Evolutionary conservation across 345 rosid species (phyloP).

Genomic region (Arabidopsis suecica): DNA sequence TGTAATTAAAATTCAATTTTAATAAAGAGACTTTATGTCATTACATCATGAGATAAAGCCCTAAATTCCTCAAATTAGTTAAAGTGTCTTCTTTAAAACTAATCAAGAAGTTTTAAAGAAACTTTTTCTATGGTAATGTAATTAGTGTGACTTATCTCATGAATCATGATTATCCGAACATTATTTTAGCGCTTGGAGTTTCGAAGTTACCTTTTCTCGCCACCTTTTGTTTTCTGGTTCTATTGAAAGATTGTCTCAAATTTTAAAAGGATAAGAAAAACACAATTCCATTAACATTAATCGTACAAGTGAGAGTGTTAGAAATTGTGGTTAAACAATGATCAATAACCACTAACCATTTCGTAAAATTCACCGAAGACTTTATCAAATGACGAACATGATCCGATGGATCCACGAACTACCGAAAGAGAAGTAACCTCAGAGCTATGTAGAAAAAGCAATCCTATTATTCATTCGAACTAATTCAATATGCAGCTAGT

Average conservation of each 20-base stretch:
- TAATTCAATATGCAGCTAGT: neutral
- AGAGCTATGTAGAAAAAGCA: neutral
- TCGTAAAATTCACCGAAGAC: neutral
- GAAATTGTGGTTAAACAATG: neutral
- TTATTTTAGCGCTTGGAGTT: conserved; percentile 10
- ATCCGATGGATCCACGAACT: neutral
- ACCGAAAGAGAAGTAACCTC: neutral
- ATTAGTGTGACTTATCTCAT: conserved; percentile 34
- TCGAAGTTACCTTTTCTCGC: neutral
- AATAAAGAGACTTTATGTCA: conserved; percentile 41
- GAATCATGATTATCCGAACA: conserved; percentile 23
- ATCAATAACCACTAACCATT: conserved; percentile 2
- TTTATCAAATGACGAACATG: neutral
- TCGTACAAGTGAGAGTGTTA: neutral
- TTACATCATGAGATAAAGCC: conserved; percentile 48
- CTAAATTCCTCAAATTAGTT: conserved; percentile 48
- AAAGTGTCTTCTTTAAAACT: conserved; percentile 37
- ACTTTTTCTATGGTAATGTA: conserved; percentile 32
- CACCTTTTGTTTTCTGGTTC: conserved; percentile 7
- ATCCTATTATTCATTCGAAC: neutral
- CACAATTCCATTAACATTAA: neutral
- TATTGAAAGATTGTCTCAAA: neutral
- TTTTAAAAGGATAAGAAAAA: neutral
- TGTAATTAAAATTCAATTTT: conserved; percentile 13
- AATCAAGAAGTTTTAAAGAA: conserved; percentile 1